phyloP scores from a whole-genome alignment of 2,329 filamentous ascomycete genomes.

The Cercospora citrullina region DNA sequence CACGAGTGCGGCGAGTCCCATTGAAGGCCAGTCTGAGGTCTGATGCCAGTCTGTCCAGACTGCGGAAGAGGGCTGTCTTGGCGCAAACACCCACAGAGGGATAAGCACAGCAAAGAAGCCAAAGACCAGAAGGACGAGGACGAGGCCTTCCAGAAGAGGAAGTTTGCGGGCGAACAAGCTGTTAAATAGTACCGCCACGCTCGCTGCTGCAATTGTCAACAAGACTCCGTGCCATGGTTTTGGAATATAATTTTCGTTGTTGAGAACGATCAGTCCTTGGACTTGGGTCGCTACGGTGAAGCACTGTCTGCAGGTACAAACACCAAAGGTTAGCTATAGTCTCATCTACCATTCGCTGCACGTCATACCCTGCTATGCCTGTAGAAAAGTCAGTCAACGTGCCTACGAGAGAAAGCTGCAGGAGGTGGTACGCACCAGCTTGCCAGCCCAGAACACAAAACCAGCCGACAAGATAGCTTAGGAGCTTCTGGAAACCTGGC shows the following conservation, averaged over 20 bases:
- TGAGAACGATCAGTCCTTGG: conserved; percentile 49
- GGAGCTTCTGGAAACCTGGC: conserved; percentile 43
- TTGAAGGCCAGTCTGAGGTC: conserved; percentile 30
- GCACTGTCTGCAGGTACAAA: conserved; percentile 32
- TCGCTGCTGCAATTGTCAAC: conserved; percentile 36
- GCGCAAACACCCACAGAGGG: conserved; percentile 36
- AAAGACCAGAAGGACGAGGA: conserved; percentile 34
- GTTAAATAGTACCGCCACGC: conserved; percentile 34
- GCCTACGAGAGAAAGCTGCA: background rate
- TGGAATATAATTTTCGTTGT: conserved; percentile 44
- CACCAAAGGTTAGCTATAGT: background rate
- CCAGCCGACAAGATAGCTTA: conserved; percentile 48
- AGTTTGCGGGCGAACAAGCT: conserved; percentile 31
- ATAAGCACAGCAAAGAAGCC: conserved; percentile 38
- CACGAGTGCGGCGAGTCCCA: conserved; percentile 32
- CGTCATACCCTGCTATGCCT: conserved; percentile 37
- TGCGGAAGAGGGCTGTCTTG: conserved; percentile 23
- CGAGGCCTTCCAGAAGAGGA: conserved; percentile 33
- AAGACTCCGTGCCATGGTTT: conserved; percentile 50
- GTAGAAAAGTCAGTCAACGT: background rate
- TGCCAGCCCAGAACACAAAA: conserved; percentile 46
- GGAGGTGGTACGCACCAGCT: conserved; percentile 23
- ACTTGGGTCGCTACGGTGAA: conserved; percentile 50
- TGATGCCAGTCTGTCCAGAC: conserved; percentile 33
- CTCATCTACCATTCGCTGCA: background rate